phyloP scores from a whole-genome alignment of 208 protist species.

The Leishmania lainsoni region DNA sequence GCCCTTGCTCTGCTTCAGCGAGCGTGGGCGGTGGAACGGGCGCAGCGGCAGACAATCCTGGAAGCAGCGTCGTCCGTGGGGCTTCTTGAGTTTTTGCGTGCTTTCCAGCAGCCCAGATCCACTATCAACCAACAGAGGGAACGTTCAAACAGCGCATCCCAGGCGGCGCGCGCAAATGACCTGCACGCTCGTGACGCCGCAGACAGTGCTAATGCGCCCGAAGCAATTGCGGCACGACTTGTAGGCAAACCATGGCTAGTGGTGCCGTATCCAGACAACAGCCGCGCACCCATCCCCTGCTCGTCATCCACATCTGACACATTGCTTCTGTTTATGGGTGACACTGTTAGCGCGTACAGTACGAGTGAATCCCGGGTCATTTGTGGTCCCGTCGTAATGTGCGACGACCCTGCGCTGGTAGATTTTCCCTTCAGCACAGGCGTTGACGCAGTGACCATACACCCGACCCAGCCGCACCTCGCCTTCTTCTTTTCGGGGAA shows the following conservation, averaged over 20 bases:
- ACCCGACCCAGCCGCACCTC: conserved; percentile 43
- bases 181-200: not conserved
- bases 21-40: conserved; percentile 19
- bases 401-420: conserved; percentile 14
- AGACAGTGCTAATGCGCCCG: not conserved
- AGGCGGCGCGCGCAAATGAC: not conserved
- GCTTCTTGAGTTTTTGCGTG: conserved; percentile 21
- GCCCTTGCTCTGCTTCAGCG: not conserved
- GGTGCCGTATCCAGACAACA: conserved; percentile 1
- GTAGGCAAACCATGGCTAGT: conserved; percentile 29
- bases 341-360: conserved; percentile 27
- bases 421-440: conserved; percentile 51
- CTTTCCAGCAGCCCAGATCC: not conserved
- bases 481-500: conserved; percentile 68
- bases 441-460: conserved; percentile 45
- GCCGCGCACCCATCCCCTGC: not conserved
- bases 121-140: not conserved
- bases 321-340: conserved; percentile 30
- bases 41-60: conserved; percentile 1
- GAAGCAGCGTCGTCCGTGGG: conserved; percentile 12
- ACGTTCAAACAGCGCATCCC: not conserved
- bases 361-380: conserved; percentile 27
- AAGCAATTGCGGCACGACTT: conserved; percentile 5
- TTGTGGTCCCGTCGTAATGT: conserved; percentile 39
- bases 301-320: not conserved